phyloP scores from a whole-genome alignment of 2,329 filamentous ascomycete genomes.

The Beauveria scarabaeidicola region DNA sequence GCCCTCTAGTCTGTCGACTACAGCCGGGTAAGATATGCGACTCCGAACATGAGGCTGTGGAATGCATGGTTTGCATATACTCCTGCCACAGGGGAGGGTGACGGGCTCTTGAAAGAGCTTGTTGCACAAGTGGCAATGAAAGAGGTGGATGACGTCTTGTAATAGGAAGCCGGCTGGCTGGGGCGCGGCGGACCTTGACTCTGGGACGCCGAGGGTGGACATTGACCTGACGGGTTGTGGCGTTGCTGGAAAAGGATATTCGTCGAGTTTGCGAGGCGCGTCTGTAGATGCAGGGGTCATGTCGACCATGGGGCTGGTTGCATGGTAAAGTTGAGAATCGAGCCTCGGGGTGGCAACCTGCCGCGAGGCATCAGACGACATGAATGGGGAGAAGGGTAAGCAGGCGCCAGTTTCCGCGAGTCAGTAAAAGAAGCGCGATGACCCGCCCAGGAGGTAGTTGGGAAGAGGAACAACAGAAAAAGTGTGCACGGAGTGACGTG shows the following conservation, averaged over 20 bases:
- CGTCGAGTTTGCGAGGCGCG: neutral
- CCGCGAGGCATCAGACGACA: conserved; percentile 3
- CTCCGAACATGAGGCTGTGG: conserved; percentile 55
- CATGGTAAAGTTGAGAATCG: neutral
- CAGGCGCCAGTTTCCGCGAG: neutral
- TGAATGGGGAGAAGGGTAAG: neutral
- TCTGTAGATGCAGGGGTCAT: neutral
- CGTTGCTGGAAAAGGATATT: neutral
- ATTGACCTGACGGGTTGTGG: neutral
- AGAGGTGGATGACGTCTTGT: conserved; percentile 44
- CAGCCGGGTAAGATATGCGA: conserved; percentile 70
- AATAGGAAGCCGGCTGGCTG: neutral
- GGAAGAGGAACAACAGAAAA: too few species aligned
- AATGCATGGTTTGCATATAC: conserved; percentile 66
- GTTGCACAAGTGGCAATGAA: conserved; percentile 72
- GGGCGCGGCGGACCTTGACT: neutral
- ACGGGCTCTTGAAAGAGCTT: conserved; percentile 58
- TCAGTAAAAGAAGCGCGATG: neutral
- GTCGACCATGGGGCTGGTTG: neutral
- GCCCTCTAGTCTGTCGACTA: conserved; percentile 55
- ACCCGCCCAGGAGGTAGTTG: neutral
- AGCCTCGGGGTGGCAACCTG: neutral
- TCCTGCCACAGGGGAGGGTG: conserved; percentile 73
- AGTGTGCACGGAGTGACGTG: too few species aligned
- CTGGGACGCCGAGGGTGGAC: neutral